phyloP scores from a whole-genome alignment of 768 basidiomycete genomes.

The Lyophyllum semitale region DNA sequence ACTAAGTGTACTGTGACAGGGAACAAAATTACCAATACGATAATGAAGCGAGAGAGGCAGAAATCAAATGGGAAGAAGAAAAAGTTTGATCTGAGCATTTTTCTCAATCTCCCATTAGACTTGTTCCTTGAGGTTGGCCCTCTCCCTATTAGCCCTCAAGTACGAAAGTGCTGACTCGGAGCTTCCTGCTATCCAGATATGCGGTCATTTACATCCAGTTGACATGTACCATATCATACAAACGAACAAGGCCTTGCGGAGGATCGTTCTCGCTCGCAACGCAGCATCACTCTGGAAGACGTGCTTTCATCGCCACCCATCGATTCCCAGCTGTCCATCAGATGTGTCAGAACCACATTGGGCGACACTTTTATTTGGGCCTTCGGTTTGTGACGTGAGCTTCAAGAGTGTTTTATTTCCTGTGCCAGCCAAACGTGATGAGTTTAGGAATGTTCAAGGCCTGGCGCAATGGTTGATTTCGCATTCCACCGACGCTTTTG shows the following conservation, averaged over 20 bases:
- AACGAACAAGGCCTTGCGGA: constrained; percentile 7
- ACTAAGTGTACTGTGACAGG: too few species aligned
- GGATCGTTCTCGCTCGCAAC: constrained; percentile 16
- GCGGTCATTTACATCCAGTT: constrained; percentile 26
- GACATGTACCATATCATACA: constrained; percentile 23
- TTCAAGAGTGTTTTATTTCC: neutral
- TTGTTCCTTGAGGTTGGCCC: neutral
- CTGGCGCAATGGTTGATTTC: neutral
- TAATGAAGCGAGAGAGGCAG: neutral
- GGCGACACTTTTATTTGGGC: constrained; percentile 20
- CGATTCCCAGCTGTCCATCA: constrained; percentile 18
- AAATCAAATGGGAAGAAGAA: neutral
- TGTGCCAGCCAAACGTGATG: too few species aligned
- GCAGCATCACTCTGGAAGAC: constrained; percentile 22
- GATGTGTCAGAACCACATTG: constrained; percentile 17
- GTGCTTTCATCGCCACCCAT: constrained; percentile 18
- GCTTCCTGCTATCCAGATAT: too few species aligned
- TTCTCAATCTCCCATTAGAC: neutral
- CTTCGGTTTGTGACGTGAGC: constrained; percentile 24
- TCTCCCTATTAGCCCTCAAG: too few species aligned
- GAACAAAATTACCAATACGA: too few species aligned
- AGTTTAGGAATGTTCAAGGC: neutral
- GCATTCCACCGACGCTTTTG: neutral
- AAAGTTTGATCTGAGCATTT: neutral
- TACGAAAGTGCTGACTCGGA: too few species aligned